A percentile compares a stretch with the other conserved stretches of the same genome.
These are phyloP conservation scores for Garcia nutans DNA, from an alignment of 345 rosid genomes.

Conservation along the genomic window DNA sequence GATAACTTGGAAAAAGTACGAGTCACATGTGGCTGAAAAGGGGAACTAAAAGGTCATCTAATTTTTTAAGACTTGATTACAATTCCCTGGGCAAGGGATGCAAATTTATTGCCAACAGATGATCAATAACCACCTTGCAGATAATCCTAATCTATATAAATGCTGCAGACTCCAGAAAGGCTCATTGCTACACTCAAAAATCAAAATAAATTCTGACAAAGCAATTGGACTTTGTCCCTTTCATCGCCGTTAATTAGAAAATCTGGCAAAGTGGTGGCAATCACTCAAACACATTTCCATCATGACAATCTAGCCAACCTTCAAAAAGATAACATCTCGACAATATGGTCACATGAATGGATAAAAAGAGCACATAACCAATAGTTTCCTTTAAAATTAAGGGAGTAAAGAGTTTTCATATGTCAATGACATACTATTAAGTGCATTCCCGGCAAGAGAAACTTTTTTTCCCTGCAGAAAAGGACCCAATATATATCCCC, in stretches of 20 bases:
- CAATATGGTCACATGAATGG: not conserved
- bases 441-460: not conserved
- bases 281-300: not conserved
- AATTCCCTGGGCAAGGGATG: not conserved
- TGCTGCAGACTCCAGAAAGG: not conserved
- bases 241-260: not conserved
- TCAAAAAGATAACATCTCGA: not conserved
- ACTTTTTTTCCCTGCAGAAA: not conserved
- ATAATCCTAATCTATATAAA: not conserved
- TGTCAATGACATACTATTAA: not conserved
- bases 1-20: not conserved
- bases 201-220: not conserved
- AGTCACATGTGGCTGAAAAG: not conserved
- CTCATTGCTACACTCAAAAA: not conserved
- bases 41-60: not conserved
- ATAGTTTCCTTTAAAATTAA: not conserved
- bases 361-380: not conserved
- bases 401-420: not conserved
- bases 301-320: not conserved
- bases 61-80: no score
- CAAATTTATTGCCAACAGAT: not conserved
- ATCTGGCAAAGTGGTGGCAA: not conserved
- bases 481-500: not conserved
- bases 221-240: not conserved
- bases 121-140: not conserved